phyloP scores from a whole-genome alignment of 768 basidiomycete genomes.

The Ramaria sp. region DNA sequence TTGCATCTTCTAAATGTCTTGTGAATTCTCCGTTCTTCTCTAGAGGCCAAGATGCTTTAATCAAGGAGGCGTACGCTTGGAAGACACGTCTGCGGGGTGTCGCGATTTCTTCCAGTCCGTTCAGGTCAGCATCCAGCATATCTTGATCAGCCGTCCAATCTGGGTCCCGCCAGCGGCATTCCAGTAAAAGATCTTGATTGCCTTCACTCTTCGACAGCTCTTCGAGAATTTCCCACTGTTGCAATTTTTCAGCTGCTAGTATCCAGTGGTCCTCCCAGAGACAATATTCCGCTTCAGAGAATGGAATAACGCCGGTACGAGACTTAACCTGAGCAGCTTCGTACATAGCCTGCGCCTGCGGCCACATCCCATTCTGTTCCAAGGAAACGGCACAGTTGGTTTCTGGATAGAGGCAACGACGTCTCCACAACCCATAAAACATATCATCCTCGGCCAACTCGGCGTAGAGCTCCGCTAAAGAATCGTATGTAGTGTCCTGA shows the following conservation, averaged over 20 bases:
- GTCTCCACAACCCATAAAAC: conserved; percentile 93
- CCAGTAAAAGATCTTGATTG: conserved; percentile 86
- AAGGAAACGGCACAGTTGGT: conserved; percentile 82
- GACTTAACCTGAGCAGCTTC: conserved; percentile 85
- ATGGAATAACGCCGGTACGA: conserved; percentile 70
- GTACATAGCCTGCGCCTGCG: conserved; percentile 78
- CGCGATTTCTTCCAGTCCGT: conserved; percentile 68
- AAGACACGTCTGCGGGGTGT: conserved; percentile 98
- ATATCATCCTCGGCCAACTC: conserved; percentile 94
- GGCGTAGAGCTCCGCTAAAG: conserved; percentile 89
- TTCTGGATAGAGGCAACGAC: conserved; percentile 78
- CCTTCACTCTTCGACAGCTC: conserved; percentile 84
- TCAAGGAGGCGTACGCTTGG: conserved; percentile 84
- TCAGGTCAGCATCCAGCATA: conserved; percentile 70
- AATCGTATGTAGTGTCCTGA: conserved; percentile 78
- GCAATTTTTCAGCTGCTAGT: conserved; percentile 86
- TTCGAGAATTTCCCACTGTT: conserved; percentile 92
- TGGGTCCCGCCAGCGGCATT: conserved; percentile 89
- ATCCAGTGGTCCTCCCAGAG: conserved; percentile 99
- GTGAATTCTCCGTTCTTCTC: conserved; percentile 85
- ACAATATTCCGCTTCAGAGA: conserved; percentile 91
- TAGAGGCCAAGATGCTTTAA: conserved; percentile 70
- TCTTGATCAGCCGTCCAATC: conserved; percentile 84
- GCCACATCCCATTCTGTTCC: conserved; percentile 98
- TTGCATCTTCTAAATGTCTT: conserved; percentile 84